A percentile compares a stretch with the other conserved stretches of the same genome.
phyloP scores from a whole-genome alignment of 257 asterid species.

The Ilex asprella region DNA sequence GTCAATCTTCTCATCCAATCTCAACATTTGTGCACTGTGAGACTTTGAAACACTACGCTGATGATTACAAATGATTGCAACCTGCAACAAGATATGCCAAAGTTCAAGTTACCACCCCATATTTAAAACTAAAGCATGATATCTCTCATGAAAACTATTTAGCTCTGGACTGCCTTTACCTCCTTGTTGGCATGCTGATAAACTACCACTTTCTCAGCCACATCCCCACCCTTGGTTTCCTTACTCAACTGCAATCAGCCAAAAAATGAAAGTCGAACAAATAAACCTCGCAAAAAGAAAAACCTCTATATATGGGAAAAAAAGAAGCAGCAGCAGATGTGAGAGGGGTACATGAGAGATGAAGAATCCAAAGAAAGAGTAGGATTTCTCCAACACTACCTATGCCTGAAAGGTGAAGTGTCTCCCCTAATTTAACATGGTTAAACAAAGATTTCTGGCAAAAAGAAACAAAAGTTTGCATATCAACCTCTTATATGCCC shows the following conservation, averaged over 20 bases:
- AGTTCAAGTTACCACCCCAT: background rate
- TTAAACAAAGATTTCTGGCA: no score
- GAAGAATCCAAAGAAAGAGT: no score
- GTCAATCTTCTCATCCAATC: conserved; percentile 75
- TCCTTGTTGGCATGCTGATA: conserved; percentile 85
- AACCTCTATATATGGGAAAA: no score
- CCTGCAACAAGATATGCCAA: conserved; percentile 40
- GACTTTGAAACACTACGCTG: conserved; percentile 87
- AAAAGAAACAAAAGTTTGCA: no score
- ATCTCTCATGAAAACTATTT: background rate
- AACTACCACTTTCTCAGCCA: conserved; percentile 55
- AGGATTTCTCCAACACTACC: no score
- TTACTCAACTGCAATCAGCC: conserved; percentile 54
- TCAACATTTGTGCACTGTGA: conserved; percentile 73
- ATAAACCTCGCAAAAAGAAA: no score
- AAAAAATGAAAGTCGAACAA: background rate
- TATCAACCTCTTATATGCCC: no score
- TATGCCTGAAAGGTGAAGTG: no score
- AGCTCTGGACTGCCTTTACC: conserved; percentile 36
- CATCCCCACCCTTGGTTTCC: conserved; percentile 57
- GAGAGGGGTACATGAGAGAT: no score
- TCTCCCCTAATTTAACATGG: no score
- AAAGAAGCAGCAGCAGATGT: no score
- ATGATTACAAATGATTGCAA: conserved; percentile 97
- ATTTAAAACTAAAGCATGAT: conserved; percentile 1